Conservation (phyloP, 2,329 filamentous ascomycete genomes). For the Aspergillus fumigatiaffinis region DNA sequence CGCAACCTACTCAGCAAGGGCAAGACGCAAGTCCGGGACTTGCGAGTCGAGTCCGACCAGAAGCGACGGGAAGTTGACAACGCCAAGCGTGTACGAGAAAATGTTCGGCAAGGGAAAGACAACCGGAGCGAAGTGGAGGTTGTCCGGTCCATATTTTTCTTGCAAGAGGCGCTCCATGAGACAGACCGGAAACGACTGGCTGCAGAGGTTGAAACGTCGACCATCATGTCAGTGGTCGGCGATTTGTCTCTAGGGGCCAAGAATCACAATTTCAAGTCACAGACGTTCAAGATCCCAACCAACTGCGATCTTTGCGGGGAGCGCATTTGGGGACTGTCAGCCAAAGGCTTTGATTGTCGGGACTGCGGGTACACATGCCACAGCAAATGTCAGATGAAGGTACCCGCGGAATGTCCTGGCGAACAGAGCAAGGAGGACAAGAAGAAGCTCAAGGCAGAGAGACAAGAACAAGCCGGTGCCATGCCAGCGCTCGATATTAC, state of each 20-base stretch:
- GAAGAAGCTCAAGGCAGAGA: constrained; percentile 84
- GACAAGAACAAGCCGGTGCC: constrained; percentile 73
- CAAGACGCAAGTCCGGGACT: constrained; percentile 74
- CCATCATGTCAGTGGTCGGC: constrained; percentile 85
- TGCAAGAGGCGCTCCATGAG: constrained; percentile 82
- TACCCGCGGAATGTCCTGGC: constrained; percentile 90
- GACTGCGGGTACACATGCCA: constrained; percentile 98
- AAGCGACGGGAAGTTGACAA: constrained; percentile 81
- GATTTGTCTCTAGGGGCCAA: constrained; percentile 89
- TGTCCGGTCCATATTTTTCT: constrained; percentile 73
- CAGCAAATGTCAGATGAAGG: constrained; percentile 98
- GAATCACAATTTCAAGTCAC: constrained; percentile 97
- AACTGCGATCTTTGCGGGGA: constrained; percentile 97
- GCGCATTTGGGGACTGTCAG: constrained; percentile 92
- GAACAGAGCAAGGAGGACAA: constrained; percentile 91
- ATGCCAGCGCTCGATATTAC: constrained; percentile 36
- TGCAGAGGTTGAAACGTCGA: constrained; percentile 87
- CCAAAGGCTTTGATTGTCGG: constrained; percentile 92
- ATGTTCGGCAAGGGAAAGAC: constrained; percentile 76
- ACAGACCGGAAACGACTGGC: constrained; percentile 79
- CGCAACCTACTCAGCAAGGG: constrained; percentile 90
- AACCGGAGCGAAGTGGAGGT: constrained; percentile 85
- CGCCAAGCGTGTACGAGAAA: constrained; percentile 68
- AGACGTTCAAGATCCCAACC: constrained; percentile 98
- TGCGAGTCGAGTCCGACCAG: constrained; percentile 78